phyloP scores from a whole-genome alignment of 1,139 yeast species.

The Hyphopichia burtonii region DNA sequence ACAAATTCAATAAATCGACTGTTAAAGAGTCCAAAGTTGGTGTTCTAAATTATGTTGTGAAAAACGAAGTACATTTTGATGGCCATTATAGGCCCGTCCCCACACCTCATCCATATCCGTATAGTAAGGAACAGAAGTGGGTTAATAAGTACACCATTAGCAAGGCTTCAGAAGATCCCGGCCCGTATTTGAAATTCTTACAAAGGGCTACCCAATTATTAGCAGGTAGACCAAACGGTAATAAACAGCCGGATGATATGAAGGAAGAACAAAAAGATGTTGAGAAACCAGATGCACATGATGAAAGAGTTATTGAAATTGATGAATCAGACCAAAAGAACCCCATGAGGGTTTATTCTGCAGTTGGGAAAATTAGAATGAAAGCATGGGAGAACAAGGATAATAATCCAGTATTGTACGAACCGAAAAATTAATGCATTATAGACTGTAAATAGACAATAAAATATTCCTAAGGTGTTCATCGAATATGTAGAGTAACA shows the following conservation, averaged over 20 bases:
- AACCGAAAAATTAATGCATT: conserved; percentile 7
- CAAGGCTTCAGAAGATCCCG: neutral
- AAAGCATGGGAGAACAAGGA: conserved; percentile 25
- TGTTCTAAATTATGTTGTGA: conserved; percentile 2
- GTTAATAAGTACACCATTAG: conserved; percentile 7
- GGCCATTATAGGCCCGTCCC: neutral
- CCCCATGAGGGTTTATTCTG: conserved; percentile 23
- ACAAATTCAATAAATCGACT: conserved; percentile 14
- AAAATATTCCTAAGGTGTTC: no score
- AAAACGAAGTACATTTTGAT: neutral
- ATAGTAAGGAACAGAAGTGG: conserved; percentile 11
- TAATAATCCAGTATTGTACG: conserved; percentile 18
- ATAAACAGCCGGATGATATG: neutral
- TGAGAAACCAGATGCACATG: conserved; percentile 2
- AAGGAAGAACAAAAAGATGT: neutral
- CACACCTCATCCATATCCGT: conserved; percentile 11
- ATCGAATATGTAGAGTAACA: no score
- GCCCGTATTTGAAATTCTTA: neutral
- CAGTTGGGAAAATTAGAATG: conserved; percentile 27
- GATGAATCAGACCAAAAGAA: conserved; percentile 10
- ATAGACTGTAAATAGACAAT: neutral
- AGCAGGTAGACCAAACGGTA: neutral
- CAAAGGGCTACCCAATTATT: neutral
- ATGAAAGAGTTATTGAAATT: conserved; percentile 1
- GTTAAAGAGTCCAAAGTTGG: conserved; percentile 3